Evolutionary conservation across 306 rosid species (phyloP).

Genomic region (Quercus gilva): DNA sequence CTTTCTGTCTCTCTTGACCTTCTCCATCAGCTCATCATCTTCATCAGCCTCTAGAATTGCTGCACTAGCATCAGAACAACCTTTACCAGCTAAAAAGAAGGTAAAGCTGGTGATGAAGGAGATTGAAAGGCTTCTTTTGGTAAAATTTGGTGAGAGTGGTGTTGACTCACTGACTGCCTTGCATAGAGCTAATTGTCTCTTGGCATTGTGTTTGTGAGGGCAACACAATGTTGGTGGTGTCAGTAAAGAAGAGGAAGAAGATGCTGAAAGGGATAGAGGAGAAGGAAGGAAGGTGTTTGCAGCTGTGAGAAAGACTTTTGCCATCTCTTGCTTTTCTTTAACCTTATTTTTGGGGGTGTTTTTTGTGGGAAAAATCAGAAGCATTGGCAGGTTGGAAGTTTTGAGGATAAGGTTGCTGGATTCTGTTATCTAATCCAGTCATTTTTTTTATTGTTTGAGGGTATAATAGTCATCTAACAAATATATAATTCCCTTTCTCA

Average conservation of each 20-base stretch:
- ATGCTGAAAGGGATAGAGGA: slow-evolving; percentile 28
- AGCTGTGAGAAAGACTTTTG: slow-evolving; percentile 64
- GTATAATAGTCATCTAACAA: slow-evolving; percentile 12
- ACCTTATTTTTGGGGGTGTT: slow-evolving; percentile 10
- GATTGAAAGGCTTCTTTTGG: slow-evolving; percentile 61
- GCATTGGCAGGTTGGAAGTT: slow-evolving; percentile 39
- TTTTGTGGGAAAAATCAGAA: slow-evolving; percentile 38
- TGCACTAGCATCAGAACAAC: slow-evolving; percentile 51
- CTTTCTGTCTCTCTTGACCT: slow-evolving; percentile 73
- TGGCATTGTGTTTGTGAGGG: slow-evolving; percentile 34
- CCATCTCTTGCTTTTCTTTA: slow-evolving; percentile 40
- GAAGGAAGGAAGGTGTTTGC: slow-evolving; percentile 46
- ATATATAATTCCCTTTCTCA: background rate
- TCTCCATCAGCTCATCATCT: slow-evolving; percentile 85
- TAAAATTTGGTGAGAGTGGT: slow-evolving; percentile 29
- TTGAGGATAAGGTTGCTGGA: slow-evolving; percentile 76
- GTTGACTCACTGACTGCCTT: slow-evolving; percentile 36
- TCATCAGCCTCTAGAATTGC: slow-evolving; percentile 97
- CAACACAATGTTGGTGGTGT: slow-evolving; percentile 23
- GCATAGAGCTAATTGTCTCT: slow-evolving; percentile 36
- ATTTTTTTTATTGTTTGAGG: slow-evolving; percentile 32
- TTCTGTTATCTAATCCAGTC: slow-evolving; percentile 63
- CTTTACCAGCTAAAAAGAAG: slow-evolving; percentile 48
- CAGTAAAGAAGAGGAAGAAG: slow-evolving; percentile 29
- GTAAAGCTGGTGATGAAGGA: slow-evolving; percentile 48